Base-by-base conservation (phyloP, 2,329 filamentous ascomycete species). In the Penicillium crustosum region DNA sequence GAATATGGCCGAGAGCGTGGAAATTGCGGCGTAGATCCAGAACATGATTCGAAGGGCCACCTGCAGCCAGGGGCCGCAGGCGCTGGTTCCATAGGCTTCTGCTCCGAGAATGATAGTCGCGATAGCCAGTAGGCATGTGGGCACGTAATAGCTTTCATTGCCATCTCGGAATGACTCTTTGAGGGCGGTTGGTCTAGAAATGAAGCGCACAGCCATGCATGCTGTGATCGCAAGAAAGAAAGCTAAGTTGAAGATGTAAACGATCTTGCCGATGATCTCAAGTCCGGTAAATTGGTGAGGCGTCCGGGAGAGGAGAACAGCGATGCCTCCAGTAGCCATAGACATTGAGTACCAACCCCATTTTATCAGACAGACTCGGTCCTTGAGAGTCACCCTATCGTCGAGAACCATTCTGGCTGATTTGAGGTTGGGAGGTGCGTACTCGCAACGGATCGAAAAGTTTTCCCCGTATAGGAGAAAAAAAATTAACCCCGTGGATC, bases 301-400 rank as follows among this genome's bases (percentile, higher is more conserved):
- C 9, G 75, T 77, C n/a, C 58, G 55, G 44, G 87, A 83, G 42
- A 91, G 79, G 13, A 90, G 79, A 38, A 59, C 59, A 0, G 87
- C 82, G 1, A 91, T 74, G 0, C 87, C 87, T n/a, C 88, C 88
- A 0, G 87, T 89, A 38, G 85, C 87, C 88, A 90, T 90, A 3
- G 86, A 85, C 29, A 84, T 78, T 0, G 86, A 87, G 73, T 86
- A 91, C 87, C 87, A 90, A 17, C 83, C 84, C 86, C 84, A 86
- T 1, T 83, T 86, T 64, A 86, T 84, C 70, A 85, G 82, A 53
- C 57, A 42, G 15, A 60, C 25, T 13, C 60, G 51, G 8, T 60
- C 29, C 17, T 31, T 35, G 17, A 61, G 43, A 17, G 42, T 49
- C 17, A 60, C 57, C 3, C 21, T 59, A n/a, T 13, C 25, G 19